Conservation (phyloP, 164 flowering plant species). For the Liriodendron chinense region DNA sequence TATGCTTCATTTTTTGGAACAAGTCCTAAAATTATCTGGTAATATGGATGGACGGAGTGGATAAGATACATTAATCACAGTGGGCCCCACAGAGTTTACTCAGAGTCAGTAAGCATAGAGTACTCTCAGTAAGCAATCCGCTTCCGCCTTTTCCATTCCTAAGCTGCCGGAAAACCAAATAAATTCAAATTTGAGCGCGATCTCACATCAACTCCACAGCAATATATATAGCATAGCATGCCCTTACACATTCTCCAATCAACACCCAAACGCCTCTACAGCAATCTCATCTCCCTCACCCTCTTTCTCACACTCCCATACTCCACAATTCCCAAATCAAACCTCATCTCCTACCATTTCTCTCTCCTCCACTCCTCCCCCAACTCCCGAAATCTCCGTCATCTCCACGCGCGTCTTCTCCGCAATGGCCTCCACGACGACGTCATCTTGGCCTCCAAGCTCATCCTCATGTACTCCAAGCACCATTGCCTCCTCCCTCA, state of each 20-base stretch:
- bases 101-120: no score
- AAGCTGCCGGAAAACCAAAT: no score
- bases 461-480: conserved; percentile 22
- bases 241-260: background rate
- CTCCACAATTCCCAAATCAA: conserved; percentile 2
- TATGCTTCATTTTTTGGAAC: no score
- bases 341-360: conserved; percentile 16
- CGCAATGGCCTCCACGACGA: conserved; percentile 15
- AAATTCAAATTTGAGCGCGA: no score
- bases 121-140: no score
- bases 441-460: conserved; percentile 20
- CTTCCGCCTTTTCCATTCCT: no score
- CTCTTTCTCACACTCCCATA: background rate
- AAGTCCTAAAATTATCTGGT: no score
- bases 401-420: conserved; percentile 17
- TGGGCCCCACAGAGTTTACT: no score
- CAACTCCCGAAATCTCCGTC: conserved; percentile 6
- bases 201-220: no score
- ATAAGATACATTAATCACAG: no score
- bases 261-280: background rate
- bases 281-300: background rate
- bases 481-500: conserved; percentile 13
- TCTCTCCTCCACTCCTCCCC: conserved; percentile 18
- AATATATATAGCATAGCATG: background rate
- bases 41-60: no score